phyloP scores from a whole-genome alignment of 2,329 filamentous ascomycete genomes.

The Colletotrichum somersetense region DNA sequence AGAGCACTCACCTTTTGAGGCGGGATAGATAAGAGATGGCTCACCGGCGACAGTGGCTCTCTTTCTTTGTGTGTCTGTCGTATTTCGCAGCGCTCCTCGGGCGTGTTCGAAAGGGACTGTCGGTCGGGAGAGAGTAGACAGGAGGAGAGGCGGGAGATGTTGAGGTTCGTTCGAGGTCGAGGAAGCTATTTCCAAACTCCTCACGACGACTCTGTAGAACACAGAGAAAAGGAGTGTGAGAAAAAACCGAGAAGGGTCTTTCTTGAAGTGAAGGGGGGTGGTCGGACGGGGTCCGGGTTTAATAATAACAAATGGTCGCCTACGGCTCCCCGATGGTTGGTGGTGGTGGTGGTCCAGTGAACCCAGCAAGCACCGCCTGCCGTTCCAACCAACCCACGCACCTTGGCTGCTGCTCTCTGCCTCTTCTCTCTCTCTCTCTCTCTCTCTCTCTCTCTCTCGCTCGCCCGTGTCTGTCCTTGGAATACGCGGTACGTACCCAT shows the following conservation, averaged over 20 bases:
- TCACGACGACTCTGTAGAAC: conserved; percentile 38
- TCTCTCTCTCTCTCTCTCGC: conserved; percentile 1
- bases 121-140: not conserved
- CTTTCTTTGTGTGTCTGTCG: conserved; percentile 11
- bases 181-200: conserved; percentile 42
- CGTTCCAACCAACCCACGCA: conserved; percentile 32
- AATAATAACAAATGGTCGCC: conserved; percentile 44
- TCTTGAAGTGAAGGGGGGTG: conserved; percentile 43
- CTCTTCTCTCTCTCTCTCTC: conserved; percentile 9
- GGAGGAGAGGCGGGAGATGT: conserved; percentile 6
- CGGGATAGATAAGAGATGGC: conserved; percentile 19
- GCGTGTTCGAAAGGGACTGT: not conserved
- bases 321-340: conserved; percentile 19
- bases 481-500: conserved; percentile 17
- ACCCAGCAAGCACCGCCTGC: conserved; percentile 17
- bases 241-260: conserved; percentile 38
- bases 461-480: not conserved
- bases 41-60: conserved; percentile 28
- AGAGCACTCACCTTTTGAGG: conserved; percentile 30
- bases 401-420: conserved; percentile 1
- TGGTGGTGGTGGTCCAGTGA: conserved; percentile 13
- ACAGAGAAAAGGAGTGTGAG: conserved; percentile 43
- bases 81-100: conserved; percentile 2
- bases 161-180: conserved; percentile 28
- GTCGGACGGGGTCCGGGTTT: conserved; percentile 45